Evolutionary conservation across 768 basidiomycete genomes (phyloP).

Genomic region (Pleurotus salmoneostramineus): DNA sequence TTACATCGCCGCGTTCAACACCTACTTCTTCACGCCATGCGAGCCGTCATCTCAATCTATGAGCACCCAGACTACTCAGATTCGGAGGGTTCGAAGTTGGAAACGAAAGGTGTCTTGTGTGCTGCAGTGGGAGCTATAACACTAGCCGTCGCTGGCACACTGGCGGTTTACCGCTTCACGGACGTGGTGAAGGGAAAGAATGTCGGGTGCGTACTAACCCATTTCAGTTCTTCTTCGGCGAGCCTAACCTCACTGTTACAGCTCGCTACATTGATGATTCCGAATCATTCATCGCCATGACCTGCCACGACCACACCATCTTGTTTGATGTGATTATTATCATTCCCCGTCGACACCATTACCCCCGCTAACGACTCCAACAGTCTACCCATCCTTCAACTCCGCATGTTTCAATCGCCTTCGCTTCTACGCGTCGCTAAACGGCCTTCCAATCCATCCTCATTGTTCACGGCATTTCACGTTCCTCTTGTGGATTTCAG

Average conservation of each 20-base stretch:
- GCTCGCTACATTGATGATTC: neutral
- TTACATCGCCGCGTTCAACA: neutral
- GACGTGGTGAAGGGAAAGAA: neutral
- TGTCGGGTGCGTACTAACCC: neutral
- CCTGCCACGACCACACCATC: neutral
- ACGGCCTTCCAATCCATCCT: neutral
- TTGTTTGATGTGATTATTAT: neutral
- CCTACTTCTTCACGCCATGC: neutral
- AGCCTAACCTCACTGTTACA: neutral
- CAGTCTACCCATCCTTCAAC: neutral
- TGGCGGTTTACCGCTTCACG: constrained; percentile 5
- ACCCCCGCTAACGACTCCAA: neutral
- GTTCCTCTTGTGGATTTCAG: neutral
- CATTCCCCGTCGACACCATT: neutral
- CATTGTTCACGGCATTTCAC: neutral
- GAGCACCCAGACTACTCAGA: constrained; percentile 7
- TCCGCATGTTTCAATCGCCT: neutral
- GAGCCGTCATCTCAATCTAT: constrained; percentile 4
- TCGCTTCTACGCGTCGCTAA: neutral
- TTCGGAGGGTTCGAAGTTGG: neutral
- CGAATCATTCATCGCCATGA: neutral
- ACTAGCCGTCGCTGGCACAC: constrained; percentile 1
- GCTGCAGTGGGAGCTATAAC: constrained; percentile 4
- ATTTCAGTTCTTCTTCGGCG: too few species aligned
- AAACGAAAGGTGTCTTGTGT: constrained; percentile 3